phyloP scores from a whole-genome alignment of 371 early-diverging fungal genomes.

The Nematocida minor region DNA sequence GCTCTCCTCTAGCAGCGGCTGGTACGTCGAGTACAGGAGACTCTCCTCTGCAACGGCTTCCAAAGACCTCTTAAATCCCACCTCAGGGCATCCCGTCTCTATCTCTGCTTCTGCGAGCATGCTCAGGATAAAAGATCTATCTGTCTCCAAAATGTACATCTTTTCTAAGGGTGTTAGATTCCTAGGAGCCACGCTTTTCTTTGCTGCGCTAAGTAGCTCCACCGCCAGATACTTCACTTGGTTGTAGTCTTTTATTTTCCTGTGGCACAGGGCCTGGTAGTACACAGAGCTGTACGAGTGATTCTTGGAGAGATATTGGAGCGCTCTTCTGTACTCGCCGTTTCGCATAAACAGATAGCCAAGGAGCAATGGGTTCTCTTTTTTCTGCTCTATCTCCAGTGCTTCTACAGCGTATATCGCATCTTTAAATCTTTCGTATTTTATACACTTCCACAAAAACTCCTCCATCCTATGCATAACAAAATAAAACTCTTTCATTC shows the following conservation, averaged over 20 bases:
- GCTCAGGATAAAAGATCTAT: conserved; percentile 53
- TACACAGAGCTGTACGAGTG: conserved; percentile 55
- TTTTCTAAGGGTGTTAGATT: background rate
- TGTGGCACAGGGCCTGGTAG: conserved; percentile 61
- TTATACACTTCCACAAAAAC: conserved; percentile 31
- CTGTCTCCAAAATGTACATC: conserved; percentile 51
- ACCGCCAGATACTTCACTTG: conserved; percentile 47
- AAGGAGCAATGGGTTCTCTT: background rate
- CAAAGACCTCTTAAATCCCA: conserved; percentile 26
- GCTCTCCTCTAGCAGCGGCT: conserved; percentile 21
- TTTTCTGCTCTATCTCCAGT: background rate
- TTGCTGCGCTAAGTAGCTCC: conserved; percentile 8
- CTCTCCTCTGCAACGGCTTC: background rate
- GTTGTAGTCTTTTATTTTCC: conserved; percentile 55
- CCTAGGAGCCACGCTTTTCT: conserved; percentile 17
- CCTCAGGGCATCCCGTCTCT: conserved; percentile 40
- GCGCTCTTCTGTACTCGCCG: conserved; percentile 56
- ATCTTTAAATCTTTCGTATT: conserved; percentile 38
- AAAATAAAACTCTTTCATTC: conserved; percentile 46
- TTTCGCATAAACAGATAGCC: conserved; percentile 59
- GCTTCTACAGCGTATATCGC: conserved; percentile 33
- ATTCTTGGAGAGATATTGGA: conserved; percentile 37
- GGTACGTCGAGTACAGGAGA: conserved; percentile 10
- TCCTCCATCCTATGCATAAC: conserved; percentile 17
- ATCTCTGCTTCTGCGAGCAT: conserved; percentile 55